Conservation (phyloP, 2,329 filamentous ascomycete species). For the Geosmithia morbida region DNA sequence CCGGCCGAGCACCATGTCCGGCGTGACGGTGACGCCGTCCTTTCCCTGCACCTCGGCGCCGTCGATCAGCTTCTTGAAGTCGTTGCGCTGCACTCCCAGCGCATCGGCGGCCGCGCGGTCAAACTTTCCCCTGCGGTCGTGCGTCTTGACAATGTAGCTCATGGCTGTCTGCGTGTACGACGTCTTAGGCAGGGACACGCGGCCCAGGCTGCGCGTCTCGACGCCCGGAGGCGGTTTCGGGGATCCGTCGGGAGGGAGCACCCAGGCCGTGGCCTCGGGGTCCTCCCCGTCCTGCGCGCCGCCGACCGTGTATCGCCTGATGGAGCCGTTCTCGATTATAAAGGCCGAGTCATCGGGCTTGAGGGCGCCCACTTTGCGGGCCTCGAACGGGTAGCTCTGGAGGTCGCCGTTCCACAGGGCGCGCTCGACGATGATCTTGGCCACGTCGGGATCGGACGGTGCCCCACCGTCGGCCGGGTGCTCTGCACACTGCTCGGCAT, state of each 20-base stretch:
- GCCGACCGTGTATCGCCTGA: conserved; percentile 52
- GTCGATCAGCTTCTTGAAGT: conserved; percentile 44
- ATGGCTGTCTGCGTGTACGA: conserved; percentile 52
- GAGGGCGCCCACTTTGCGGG: conserved; percentile 6
- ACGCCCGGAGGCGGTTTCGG: background rate
- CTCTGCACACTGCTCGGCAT: background rate
- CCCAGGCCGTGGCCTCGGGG: conserved; percentile 12
- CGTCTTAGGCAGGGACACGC: conserved; percentile 39
- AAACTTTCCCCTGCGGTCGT: conserved; percentile 71
- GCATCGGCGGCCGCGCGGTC: conserved; percentile 46
- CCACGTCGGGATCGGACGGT: conserved; percentile 15
- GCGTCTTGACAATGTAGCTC: conserved; percentile 74
- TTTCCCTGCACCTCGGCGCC: conserved; percentile 49
- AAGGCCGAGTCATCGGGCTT: conserved; percentile 29
- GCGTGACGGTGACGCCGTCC: conserved; percentile 57
- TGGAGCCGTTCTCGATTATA: conserved; percentile 44
- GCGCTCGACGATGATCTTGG: conserved; percentile 15
- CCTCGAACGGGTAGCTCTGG: background rate
- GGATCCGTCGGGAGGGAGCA: conserved; percentile 8
- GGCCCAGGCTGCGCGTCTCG: background rate
- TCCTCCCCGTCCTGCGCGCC: conserved; percentile 8
- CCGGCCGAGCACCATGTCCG: conserved; percentile 73
- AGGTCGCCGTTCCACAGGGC: conserved; percentile 18
- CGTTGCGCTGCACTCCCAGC: conserved; percentile 43
- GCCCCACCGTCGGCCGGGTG: background rate